Evolutionary conservation across 164 flowering plant species (phyloP).

Genomic region (Vitis riparia): DNA sequence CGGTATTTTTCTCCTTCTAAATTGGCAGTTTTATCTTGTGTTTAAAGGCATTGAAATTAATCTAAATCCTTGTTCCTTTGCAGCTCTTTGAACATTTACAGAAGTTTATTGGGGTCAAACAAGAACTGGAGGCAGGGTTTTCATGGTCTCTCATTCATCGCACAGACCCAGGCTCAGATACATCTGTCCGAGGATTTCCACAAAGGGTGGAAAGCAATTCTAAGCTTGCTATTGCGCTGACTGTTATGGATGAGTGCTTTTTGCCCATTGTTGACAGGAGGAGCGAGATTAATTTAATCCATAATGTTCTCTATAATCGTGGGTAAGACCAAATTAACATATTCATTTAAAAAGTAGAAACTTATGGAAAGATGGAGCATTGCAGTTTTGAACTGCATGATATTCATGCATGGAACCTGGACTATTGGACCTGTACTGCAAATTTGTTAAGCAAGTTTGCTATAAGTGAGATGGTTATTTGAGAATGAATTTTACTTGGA

Average conservation of each 20-base stretch:
- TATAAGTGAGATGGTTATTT: too few relatives aligned
- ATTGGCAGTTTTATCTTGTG: background rate
- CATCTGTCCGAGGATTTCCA: slow-evolving; percentile 36
- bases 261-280: slow-evolving; percentile 84
- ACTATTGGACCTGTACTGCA: too few relatives aligned
- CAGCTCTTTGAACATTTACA: slow-evolving; percentile 72
- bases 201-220: slow-evolving; percentile 86
- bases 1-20: background rate
- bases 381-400: background rate
- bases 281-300: slow-evolving; percentile 76
- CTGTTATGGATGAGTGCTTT: slow-evolving; percentile 95
- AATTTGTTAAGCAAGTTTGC: too few relatives aligned
- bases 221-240: slow-evolving; percentile 83
- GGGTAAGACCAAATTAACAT: slow-evolving; percentile 55
- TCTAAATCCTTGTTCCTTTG: slow-evolving; percentile 14
- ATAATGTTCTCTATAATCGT: slow-evolving; percentile 74
- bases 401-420: too few relatives aligned
- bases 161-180: slow-evolving; percentile 46
- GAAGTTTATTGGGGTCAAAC: slow-evolving; percentile 75
- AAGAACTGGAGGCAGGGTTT: slow-evolving; percentile 85
- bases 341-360: background rate
- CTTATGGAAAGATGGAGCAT: slow-evolving; percentile 1
- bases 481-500: too few relatives aligned
- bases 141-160: slow-evolving; percentile 87
- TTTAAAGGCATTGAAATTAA: background rate